These are phyloP conservation scores for Leucogyrophana mollusca DNA, from an alignment of 768 basidiomycete species.

Conservation along the genomic window DNA sequence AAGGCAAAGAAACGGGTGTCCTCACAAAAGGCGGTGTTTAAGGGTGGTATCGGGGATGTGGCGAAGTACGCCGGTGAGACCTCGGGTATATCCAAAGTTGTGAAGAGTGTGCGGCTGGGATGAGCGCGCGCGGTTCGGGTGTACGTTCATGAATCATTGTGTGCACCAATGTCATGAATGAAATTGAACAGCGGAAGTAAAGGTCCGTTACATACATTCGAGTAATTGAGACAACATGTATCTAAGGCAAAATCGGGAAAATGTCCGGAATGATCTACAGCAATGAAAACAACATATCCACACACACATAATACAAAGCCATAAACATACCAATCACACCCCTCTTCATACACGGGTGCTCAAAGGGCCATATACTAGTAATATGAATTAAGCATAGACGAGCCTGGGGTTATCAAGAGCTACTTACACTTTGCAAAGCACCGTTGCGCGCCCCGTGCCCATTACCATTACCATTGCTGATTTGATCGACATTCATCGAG, in stretches of 20 bases:
- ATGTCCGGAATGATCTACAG: too few species aligned
- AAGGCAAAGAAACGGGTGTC: slow-evolving; percentile 92
- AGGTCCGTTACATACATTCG: slow-evolving; percentile 1
- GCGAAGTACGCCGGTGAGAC: slow-evolving; percentile 88
- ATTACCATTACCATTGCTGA: slow-evolving; percentile 16
- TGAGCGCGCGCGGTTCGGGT: slow-evolving; percentile 16
- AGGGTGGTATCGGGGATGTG: slow-evolving; percentile 74
- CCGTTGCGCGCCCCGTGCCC: slow-evolving; percentile 12
- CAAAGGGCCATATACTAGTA: slow-evolving; percentile 24
- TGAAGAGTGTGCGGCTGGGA: slow-evolving; percentile 80
- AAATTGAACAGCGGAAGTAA: too few species aligned
- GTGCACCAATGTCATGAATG: too few species aligned
- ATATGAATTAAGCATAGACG: background rate
- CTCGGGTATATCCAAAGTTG: slow-evolving; percentile 87
- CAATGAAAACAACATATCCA: too few species aligned
- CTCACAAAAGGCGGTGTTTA: slow-evolving; percentile 91
- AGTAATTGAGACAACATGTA: slow-evolving; percentile 5
- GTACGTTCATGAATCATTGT: too few species aligned
- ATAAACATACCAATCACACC: slow-evolving; percentile 2
- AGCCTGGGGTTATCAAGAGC: background rate
- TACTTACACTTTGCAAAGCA: slow-evolving; percentile 13
- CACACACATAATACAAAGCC: background rate
- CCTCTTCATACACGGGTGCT: background rate
- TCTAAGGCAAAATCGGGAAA: too few species aligned
- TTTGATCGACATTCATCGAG: slow-evolving; percentile 5